Conservation (phyloP, 345 rosid species). For the Euclidium syriacum region DNA sequence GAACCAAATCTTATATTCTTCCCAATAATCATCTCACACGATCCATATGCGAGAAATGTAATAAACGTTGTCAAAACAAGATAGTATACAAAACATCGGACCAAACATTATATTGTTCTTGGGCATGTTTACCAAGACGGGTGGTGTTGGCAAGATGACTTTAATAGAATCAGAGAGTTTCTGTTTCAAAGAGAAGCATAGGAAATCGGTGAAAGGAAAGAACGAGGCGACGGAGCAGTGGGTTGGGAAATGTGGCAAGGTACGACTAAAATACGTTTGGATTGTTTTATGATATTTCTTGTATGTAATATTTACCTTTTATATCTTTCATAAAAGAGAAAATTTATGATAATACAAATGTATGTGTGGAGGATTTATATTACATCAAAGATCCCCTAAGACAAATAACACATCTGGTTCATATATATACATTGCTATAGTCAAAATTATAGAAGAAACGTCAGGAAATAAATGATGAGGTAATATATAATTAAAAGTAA, state of each 20-base stretch:
- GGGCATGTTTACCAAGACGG: no score
- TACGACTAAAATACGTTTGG: conserved; percentile 26
- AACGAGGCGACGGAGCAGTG: conserved; percentile 15
- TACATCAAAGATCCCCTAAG: not conserved
- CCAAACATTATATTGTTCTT: no score
- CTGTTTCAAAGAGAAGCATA: conserved; percentile 24
- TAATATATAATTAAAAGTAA: not conserved
- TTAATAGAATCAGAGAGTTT: conserved; percentile 22
- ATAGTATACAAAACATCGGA: no score
- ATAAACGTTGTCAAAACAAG: no score
- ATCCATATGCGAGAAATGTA: no score
- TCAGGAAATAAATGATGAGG: not conserved
- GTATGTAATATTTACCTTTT: no score
- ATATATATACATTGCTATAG: not conserved
- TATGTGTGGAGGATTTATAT: not conserved
- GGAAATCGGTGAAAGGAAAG: conserved; percentile 17
- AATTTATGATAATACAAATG: not conserved
- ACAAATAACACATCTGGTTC: not conserved
- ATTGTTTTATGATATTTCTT: no score
- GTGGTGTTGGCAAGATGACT: conserved; percentile 24
- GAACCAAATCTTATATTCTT: no score
- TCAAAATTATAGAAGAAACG: not conserved
- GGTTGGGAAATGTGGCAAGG: conserved; percentile 20
- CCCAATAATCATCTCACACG: no score
- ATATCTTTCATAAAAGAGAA: not conserved